Conservation (phyloP, 2,329 filamentous ascomycete species). For the Colletotrichum sp. region DNA sequence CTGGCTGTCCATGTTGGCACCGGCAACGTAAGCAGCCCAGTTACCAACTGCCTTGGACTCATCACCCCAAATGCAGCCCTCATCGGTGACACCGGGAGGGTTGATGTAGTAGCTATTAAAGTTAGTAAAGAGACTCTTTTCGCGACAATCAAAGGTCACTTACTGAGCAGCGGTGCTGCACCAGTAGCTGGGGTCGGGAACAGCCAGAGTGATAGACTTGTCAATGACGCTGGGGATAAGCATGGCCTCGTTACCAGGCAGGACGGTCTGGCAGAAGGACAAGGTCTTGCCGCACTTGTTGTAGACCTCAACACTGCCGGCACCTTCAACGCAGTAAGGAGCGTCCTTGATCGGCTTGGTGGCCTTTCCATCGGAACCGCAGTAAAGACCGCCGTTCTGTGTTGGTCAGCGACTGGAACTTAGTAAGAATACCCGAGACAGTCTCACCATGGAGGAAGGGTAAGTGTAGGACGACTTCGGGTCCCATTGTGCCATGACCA, state of each 20-base stretch:
- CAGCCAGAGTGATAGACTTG: slow-evolving; percentile 64
- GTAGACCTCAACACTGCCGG: slow-evolving; percentile 66
- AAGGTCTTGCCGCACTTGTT: slow-evolving; percentile 69
- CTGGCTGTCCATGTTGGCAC: slow-evolving; percentile 69
- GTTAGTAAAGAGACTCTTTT: neutral
- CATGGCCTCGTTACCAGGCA: slow-evolving; percentile 83
- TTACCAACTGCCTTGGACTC: slow-evolving; percentile 69
- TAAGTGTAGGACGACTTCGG: slow-evolving; percentile 71
- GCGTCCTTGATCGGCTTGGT: slow-evolving; percentile 71
- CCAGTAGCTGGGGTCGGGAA: slow-evolving; percentile 76
- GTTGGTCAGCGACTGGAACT: neutral
- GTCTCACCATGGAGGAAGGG: slow-evolving; percentile 70
- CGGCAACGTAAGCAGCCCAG: slow-evolving; percentile 79
- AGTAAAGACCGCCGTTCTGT: slow-evolving; percentile 77
- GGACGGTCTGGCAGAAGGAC: slow-evolving; percentile 79
- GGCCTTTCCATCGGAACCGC: slow-evolving; percentile 68
- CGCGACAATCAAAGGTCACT: slow-evolving; percentile 36
- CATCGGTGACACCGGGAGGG: slow-evolving; percentile 67
- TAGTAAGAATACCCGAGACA: neutral
- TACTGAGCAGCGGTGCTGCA: slow-evolving; percentile 75
- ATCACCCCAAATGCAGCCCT: slow-evolving; percentile 76
- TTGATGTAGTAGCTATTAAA: slow-evolving; percentile 74
- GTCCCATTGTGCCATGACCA: slow-evolving; percentile 83
- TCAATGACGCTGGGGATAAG: slow-evolving; percentile 76
- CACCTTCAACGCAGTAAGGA: slow-evolving; percentile 74